phyloP scores from a whole-genome alignment of 805 yeast genomes.

The Suhomyces prunicola region DNA sequence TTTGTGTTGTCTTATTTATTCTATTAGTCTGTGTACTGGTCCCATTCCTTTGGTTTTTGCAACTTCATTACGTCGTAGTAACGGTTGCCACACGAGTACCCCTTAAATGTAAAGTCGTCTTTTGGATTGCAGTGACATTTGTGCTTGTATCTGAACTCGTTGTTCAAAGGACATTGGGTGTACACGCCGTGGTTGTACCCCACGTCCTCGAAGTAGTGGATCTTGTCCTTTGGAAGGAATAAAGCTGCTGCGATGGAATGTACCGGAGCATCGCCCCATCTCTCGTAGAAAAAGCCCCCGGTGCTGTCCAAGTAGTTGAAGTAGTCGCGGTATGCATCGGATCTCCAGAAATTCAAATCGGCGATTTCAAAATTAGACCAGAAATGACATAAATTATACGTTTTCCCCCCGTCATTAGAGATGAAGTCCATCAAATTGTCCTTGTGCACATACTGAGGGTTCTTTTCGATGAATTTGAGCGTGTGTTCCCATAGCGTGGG shows the following conservation, averaged over 20 bases:
- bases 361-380: slow-evolving; percentile 92
- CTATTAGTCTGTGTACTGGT: background rate
- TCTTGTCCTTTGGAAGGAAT: slow-evolving; percentile 63
- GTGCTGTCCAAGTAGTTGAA: slow-evolving; percentile 71
- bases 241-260: slow-evolving; percentile 85
- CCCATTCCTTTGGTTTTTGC: slow-evolving; percentile 32
- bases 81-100: slow-evolving; percentile 30
- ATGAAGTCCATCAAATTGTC: slow-evolving; percentile 69
- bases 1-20: background rate
- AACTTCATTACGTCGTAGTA: slow-evolving; percentile 30
- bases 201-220: slow-evolving; percentile 79
- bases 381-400: slow-evolving; percentile 81
- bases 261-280: slow-evolving; percentile 96
- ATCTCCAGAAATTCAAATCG: slow-evolving; percentile 68
- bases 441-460: slow-evolving; percentile 59
- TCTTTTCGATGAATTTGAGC: slow-evolving; percentile 58
- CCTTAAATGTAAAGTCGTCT: slow-evolving; percentile 70
- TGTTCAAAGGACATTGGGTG: slow-evolving; percentile 73
- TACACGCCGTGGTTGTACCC: slow-evolving; percentile 85
- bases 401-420: slow-evolving; percentile 62
- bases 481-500: slow-evolving; percentile 79
- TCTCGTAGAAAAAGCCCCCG: slow-evolving; percentile 88
- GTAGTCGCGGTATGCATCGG: slow-evolving; percentile 64
- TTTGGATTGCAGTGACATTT: slow-evolving; percentile 72
- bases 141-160: slow-evolving; percentile 48